Base-by-base conservation (phyloP, 2,329 filamentous ascomycete genomes). In the Alternaria ventricosa region DNA sequence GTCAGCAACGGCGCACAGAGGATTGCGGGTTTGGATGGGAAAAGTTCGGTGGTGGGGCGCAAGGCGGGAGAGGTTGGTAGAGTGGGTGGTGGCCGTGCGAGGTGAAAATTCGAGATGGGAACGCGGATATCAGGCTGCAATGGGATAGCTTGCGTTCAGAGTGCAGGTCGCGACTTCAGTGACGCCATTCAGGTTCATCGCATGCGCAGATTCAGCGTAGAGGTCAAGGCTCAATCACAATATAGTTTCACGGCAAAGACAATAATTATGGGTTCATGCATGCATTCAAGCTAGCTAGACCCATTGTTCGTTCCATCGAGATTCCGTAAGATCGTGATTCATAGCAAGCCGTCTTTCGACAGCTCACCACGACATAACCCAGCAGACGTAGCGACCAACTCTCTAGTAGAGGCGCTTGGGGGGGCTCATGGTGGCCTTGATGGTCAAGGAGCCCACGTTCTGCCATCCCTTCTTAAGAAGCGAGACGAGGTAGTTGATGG, bases 391-490 rank as follows among this genome's bases (percentile, higher is more conserved):
- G 46, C 53, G 60, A 53, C 63, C 61, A 23, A 66, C 23, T 45
- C 61, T 82, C 83, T 98, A 99, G 90, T 97, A 99, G 78, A 99
- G 87, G 82, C 96, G 94, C 89, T 94, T 96, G 78, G 96, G 96
- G 77, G 96, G 96, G 85, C 93, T 97, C 96, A 99, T 99, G 88
- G 92, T 92, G 87, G 96, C 96, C 93, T 99, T 99, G 90, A 99
- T 96, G 84, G 94, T 97, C 87, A 99, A 90, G 89, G 92, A 96
- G 84, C 96, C 96, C 81, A 99, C 96, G 90, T 99, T 99, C 90
- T 99, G 96, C 96, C 96, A 99, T 84, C 96, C 96, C 93, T 99
- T 99, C 94, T 99, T 99, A 84, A 99, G 88, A 78, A 99, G 89
- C 72, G 94, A 97, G 84, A 99, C 95, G 74, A 99, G 91, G 90